phyloP scores from a whole-genome alignment of 2,329 filamentous ascomycete genomes.

The Xylaria polymorpha region DNA sequence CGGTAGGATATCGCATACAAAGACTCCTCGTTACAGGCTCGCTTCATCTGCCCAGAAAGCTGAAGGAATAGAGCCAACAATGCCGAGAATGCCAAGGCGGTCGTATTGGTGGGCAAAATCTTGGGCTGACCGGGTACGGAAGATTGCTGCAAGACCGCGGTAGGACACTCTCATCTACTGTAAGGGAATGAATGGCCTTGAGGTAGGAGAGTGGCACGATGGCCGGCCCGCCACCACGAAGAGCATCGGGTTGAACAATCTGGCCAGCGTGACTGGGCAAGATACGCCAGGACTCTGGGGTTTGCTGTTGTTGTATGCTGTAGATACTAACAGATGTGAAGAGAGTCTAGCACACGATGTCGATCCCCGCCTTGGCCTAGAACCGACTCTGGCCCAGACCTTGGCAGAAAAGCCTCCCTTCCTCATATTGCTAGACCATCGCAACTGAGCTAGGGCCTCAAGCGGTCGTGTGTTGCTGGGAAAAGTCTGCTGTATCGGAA shows the following conservation, averaged over 20 bases:
- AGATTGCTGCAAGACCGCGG: conserved; percentile 22
- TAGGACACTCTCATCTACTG: not conserved
- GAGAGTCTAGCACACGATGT: not conserved
- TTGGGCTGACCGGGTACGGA: conserved; percentile 9
- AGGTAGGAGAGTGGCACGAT: not conserved
- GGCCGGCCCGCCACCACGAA: not conserved
- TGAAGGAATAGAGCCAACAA: conserved; percentile 20
- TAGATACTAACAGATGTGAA: no score
- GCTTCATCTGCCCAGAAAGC: conserved; percentile 32
- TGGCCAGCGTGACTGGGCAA: not conserved
- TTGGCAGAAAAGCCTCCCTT: conserved; percentile 24
- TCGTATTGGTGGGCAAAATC: conserved; percentile 21
- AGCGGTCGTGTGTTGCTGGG: conserved; percentile 7
- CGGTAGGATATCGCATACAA: conserved; percentile 8
- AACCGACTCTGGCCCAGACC: conserved; percentile 24
- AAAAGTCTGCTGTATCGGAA: conserved; percentile 19
- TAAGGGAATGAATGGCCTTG: not conserved
- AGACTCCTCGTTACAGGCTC: conserved; percentile 12
- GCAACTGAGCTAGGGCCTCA: not conserved
- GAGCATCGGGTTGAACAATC: conserved; percentile 8
- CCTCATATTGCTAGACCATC: not conserved
- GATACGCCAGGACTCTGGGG: conserved; percentile 4
- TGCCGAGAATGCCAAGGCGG: conserved; percentile 34
- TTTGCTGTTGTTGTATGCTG: not conserved
- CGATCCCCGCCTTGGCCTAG: conserved; percentile 9